These are phyloP conservation scores for Cardamine resedifolia DNA, from an alignment of 345 rosid genomes.

Conservation along the genomic window DNA sequence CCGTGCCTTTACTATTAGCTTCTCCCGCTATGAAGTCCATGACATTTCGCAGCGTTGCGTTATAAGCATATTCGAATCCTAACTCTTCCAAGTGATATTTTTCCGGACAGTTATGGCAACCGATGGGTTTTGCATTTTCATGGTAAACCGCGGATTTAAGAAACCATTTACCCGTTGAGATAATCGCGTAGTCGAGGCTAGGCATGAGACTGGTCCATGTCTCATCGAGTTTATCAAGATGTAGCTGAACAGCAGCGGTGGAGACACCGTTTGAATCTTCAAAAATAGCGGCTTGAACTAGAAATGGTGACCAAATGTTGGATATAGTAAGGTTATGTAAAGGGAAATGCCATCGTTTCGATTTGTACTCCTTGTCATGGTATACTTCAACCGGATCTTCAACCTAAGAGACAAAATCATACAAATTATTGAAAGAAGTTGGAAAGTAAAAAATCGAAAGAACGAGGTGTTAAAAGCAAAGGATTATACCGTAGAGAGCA, in stretches of 20 bases:
- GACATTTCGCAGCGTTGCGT: conserved; percentile 55
- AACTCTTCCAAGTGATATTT: conserved; percentile 54
- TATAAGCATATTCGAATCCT: conserved; percentile 78
- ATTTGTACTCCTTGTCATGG: conserved; percentile 76
- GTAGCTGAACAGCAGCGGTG: conserved; percentile 68
- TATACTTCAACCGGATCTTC: conserved; percentile 72
- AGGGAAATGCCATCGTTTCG: conserved; percentile 76
- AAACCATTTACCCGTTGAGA: conserved; percentile 98
- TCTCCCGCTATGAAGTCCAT: conserved; percentile 53
- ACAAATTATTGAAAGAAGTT: background rate
- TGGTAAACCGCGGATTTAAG: conserved; percentile 83
- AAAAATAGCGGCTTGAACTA: conserved; percentile 78
- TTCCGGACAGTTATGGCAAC: conserved; percentile 79
- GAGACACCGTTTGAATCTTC: conserved; percentile 88
- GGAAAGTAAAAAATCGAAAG: background rate
- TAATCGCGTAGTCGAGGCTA: conserved; percentile 61
- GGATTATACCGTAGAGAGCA: conserved; percentile 66
- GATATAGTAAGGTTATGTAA: conserved; percentile 67
- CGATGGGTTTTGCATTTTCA: conserved; percentile 57
- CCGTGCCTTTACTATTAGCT: conserved; percentile 51
- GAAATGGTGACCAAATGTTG: conserved; percentile 91
- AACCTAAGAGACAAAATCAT: conserved; percentile 43
- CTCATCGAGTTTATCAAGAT: conserved; percentile 75
- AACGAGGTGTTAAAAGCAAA: background rate
- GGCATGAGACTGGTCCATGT: conserved; percentile 59